Evolutionary conservation across 2,329 filamentous ascomycete genomes (phyloP).

Genomic region (Aspergillus clavatus): DNA sequence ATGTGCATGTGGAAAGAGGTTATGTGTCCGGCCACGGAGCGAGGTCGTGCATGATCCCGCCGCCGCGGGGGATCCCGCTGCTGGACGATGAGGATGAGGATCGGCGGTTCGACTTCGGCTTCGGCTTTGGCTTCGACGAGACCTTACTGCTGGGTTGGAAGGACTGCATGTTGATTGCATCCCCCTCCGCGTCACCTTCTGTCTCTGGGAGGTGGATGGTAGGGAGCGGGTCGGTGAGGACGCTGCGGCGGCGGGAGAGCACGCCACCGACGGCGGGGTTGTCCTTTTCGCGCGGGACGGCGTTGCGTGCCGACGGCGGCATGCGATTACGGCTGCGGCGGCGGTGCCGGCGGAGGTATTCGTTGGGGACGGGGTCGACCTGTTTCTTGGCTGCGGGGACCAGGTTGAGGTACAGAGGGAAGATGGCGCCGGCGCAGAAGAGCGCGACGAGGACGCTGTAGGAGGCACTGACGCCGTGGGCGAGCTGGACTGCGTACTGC

Average conservation of each 20-base stretch:
- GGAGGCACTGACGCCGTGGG: slow-evolving; percentile 43
- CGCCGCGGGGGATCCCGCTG: not conserved
- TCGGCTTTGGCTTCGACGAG: too few species aligned
- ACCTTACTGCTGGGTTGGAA: not conserved
- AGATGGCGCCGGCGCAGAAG: slow-evolving; percentile 48
- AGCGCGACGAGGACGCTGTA: slow-evolving; percentile 51
- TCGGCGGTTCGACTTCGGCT: too few species aligned
- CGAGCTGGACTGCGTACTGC: slow-evolving; percentile 43
- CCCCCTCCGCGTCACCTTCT: too few species aligned
- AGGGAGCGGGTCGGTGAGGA: slow-evolving; percentile 21
- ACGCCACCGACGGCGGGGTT: slow-evolving; percentile 28
- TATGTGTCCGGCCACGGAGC: slow-evolving; percentile 18
- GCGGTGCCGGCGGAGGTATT: slow-evolving; percentile 29
- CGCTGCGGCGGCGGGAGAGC: slow-evolving; percentile 26
- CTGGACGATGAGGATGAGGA: not conserved
- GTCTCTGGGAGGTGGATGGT: slow-evolving; percentile 9
- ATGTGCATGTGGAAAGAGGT: too few species aligned
- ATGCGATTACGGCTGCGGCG: slow-evolving; percentile 15
- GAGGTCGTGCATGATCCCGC: slow-evolving; percentile 17
- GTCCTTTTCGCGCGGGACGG: slow-evolving; percentile 24
- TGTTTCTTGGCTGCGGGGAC: slow-evolving; percentile 46
- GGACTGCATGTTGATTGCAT: too few species aligned
- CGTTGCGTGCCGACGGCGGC: not conserved
- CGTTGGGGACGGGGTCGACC: slow-evolving; percentile 46
- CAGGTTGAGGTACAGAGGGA: slow-evolving; percentile 52